Evolutionary conservation across 2,329 filamentous ascomycete species (phyloP).

Genomic region (Sporothrix variecibatus): DNA sequence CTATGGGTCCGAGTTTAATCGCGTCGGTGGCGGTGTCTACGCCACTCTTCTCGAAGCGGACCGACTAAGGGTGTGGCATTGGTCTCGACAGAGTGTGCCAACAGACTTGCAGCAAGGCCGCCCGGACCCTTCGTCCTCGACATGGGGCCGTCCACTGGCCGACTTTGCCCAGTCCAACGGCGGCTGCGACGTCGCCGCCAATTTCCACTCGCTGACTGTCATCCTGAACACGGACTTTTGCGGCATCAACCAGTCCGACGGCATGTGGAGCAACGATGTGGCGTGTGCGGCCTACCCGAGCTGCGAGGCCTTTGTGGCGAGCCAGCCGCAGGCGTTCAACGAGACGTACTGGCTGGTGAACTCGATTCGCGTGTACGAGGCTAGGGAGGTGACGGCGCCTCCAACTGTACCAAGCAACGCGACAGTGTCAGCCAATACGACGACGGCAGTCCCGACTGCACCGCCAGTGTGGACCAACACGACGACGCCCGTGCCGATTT

Average conservation of each 20-base stretch:
- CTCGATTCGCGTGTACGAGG: conserved; percentile 48
- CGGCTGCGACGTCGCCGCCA: conserved; percentile 7
- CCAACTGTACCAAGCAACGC: no score
- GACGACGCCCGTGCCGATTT: neutral
- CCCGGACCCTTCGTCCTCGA: conserved; percentile 43
- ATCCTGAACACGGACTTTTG: conserved; percentile 39
- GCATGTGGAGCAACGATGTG: conserved; percentile 29
- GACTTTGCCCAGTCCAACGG: conserved; percentile 36
- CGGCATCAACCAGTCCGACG: conserved; percentile 33
- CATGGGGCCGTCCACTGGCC: conserved; percentile 47
- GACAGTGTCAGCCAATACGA: neutral
- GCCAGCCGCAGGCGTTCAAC: conserved; percentile 46
- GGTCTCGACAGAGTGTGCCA: conserved; percentile 43
- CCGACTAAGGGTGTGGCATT: conserved; percentile 51
- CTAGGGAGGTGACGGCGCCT: neutral
- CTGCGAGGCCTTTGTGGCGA: conserved; percentile 58
- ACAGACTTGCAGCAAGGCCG: conserved; percentile 42
- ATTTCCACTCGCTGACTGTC: neutral
- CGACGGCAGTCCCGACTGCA: neutral
- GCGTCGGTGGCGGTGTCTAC: neutral
- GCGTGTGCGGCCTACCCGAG: conserved; percentile 31
- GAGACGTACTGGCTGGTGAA: conserved; percentile 62
- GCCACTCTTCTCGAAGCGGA: conserved; percentile 42
- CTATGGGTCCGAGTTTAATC: neutral
- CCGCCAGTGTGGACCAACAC: neutral